Percentiles rank a stretch among this genome's conserved stretches.
Evolutionary conservation across 2,329 filamentous ascomycete species (phyloP).

Genomic region (Raffaelea deltoideospora): DNA sequence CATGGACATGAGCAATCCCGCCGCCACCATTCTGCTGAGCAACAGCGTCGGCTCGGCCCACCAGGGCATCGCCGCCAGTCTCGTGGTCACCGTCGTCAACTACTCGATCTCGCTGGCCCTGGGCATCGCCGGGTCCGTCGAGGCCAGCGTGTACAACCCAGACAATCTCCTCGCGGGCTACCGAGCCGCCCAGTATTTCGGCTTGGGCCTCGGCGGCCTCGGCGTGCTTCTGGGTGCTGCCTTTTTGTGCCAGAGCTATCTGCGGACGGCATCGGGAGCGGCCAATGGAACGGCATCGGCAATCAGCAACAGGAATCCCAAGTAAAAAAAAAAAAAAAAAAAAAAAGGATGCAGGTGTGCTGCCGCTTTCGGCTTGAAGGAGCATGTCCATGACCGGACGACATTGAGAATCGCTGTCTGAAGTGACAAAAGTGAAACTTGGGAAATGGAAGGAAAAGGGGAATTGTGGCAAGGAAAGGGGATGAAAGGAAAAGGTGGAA

Average conservation of each 20-base stretch:
- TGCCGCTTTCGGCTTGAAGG: too few relatives aligned
- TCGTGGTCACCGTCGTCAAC: conserved; percentile 52
- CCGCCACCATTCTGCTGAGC: conserved; percentile 43
- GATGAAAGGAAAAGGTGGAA: neutral
- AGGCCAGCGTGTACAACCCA: conserved; percentile 22
- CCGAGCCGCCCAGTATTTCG: conserved; percentile 24
- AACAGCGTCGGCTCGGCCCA: conserved; percentile 31
- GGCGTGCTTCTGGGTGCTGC: conserved; percentile 18
- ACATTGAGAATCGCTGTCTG: too few relatives aligned
- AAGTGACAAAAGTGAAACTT: too few relatives aligned
- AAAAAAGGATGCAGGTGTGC: too few relatives aligned
- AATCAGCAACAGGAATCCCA: too few relatives aligned
- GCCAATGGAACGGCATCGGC: too few relatives aligned
- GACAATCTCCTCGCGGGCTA: conserved; percentile 18
- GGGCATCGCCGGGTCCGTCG: conserved; percentile 50
- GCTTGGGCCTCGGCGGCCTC: conserved; percentile 22
- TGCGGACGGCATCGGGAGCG: too few relatives aligned
- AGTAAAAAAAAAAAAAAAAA: too few relatives aligned
- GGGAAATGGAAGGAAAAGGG: too few relatives aligned
- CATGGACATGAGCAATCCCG: conserved; percentile 54
- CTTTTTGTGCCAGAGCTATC: conserved; percentile 14
- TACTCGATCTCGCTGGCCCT: conserved; percentile 53
- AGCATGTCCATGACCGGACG: too few relatives aligned
- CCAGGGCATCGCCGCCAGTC: conserved; percentile 30
- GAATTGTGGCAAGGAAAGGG: too few relatives aligned